Evolutionary conservation across 2,329 filamentous ascomycete genomes (phyloP), one percentile per base, ranked within the genome.

Genomic region (Tolypocladium nubicola): DNA sequence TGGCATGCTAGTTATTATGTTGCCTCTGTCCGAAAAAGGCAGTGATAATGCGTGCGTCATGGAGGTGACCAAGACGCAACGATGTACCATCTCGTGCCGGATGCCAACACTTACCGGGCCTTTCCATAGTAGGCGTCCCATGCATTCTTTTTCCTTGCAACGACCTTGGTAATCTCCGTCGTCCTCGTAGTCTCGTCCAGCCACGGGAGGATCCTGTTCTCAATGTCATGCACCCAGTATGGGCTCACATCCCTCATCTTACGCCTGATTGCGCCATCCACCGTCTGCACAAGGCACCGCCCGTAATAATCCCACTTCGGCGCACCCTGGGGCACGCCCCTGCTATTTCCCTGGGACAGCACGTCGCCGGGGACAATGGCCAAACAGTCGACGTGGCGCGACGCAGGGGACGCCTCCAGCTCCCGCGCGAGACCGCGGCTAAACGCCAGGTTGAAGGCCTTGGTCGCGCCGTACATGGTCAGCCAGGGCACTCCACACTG

Each of bases 361-460:
- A 70, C 66, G n/a, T 71, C 67, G 16, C 65, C 66, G 9, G 63
- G 64, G 14, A 68, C 54, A 19, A 71, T 60, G 30, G 62, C 61
- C 14, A 72, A 39, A 37, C 64, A 66, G 49, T 70, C 67, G 33
- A 73, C 61, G 23, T 65, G 65, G 33, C 49, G 55, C 13, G 64
- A 64, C 38, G 33, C 59, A 13, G 59, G 58, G 19, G 59, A 54
- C 7, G 59, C 57, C n/a, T 56, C 59, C 50, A 71, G 62, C 57
- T 72, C 68, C 21, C 67, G 59, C 8, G 65, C 61, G 5, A 72
- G 58, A 1, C 60, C 65, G 10, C 55, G 60, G 53, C 63, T 67
- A n/a, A 70, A 65, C 13, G 60, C 60, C 33, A 62, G 62, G 59
- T 68, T 65, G 55, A 71, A 70, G 4, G 63, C 68, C 63, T 70